Conservation (phyloP, 176 grass and related monocot genomes). For the Cenchrus americanus region DNA sequence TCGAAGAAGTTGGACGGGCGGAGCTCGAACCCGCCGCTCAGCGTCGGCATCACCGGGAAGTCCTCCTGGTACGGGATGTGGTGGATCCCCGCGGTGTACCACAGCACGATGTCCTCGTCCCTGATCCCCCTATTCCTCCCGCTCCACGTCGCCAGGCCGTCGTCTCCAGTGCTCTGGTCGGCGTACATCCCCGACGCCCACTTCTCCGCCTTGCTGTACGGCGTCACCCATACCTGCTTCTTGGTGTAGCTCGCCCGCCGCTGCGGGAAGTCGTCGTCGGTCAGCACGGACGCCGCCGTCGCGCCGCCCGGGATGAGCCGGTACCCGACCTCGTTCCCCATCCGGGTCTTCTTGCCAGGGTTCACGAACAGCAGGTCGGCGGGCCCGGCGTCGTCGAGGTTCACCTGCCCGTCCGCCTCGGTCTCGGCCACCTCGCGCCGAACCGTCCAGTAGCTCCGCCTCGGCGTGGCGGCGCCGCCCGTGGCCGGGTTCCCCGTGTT, state of each 20-base stretch:
- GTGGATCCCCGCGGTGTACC: slow-evolving; percentile 83
- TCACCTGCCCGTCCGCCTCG: slow-evolving; percentile 57
- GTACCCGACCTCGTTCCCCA: slow-evolving; percentile 75
- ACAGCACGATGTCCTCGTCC: slow-evolving; percentile 76
- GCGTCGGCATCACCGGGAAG: slow-evolving; percentile 76
- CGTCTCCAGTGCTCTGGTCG: slow-evolving; percentile 76
- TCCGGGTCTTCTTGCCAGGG: slow-evolving; percentile 58
- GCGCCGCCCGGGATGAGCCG: slow-evolving; percentile 46
- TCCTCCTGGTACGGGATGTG: slow-evolving; percentile 90
- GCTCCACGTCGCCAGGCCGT: slow-evolving; percentile 64
- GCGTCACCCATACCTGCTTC: slow-evolving; percentile 82
- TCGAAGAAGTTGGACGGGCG: slow-evolving; percentile 90
- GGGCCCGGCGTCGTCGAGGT: slow-evolving; percentile 24
- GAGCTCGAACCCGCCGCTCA: slow-evolving; percentile 75
- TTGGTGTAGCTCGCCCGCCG: slow-evolving; percentile 62
- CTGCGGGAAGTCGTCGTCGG: slow-evolving; percentile 78
- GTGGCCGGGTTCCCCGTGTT: slow-evolving; percentile 25
- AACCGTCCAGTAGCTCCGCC: slow-evolving; percentile 86
- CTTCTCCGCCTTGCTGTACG: slow-evolving; percentile 69
- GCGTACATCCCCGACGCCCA: slow-evolving; percentile 77
- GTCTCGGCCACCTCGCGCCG: slow-evolving; percentile 61
- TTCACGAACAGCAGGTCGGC: slow-evolving; percentile 74
- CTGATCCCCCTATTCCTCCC: slow-evolving; percentile 49
- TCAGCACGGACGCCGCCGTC: slow-evolving; percentile 62
- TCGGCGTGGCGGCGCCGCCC: slow-evolving; percentile 30